Evolutionary conservation across 352 stramenopile species (phyloP).

Genomic region (Phytophthora cactorum): DNA sequence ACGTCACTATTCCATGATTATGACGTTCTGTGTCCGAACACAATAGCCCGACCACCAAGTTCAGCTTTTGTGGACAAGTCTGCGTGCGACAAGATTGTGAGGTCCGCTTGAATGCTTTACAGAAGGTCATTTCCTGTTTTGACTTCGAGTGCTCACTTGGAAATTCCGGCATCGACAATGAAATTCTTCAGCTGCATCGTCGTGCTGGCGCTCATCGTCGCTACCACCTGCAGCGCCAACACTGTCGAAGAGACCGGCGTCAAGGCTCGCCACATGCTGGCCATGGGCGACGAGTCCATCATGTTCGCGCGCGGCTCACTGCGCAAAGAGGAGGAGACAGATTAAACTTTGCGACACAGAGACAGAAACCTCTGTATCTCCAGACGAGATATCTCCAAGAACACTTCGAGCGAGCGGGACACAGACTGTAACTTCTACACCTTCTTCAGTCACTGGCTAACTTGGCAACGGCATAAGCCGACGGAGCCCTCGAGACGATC

Average conservation of each 20-base stretch:
- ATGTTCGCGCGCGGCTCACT: constrained; percentile 31
- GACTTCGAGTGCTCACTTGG: constrained; percentile 9
- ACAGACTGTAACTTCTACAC: constrained; percentile 8
- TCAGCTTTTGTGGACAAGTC: constrained; percentile 9
- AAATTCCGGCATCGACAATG: constrained; percentile 10
- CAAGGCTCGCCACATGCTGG: constrained; percentile 35
- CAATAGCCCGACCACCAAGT: background rate
- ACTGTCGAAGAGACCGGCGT: constrained; percentile 26
- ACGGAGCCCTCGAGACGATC: constrained; percentile 7
- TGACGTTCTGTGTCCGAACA: constrained; percentile 1
- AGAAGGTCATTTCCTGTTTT: constrained; percentile 17
- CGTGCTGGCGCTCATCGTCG: constrained; percentile 8
- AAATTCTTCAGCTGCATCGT: constrained; percentile 22
- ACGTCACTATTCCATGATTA: constrained; percentile 11
- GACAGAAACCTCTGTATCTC: background rate
- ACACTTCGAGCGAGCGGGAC: constrained; percentile 6
- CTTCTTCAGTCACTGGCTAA: background rate
- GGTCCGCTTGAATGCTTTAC: constrained; percentile 6
- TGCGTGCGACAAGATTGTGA: constrained; percentile 8
- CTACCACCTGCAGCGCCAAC: constrained; percentile 2
- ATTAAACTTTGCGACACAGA: background rate
- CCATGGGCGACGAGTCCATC: constrained; percentile 34
- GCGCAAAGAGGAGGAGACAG: constrained; percentile 25
- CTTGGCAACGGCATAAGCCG: background rate
- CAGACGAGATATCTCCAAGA: background rate